Conservation (phyloP, 176 grass and related monocot genomes). For the Canna indica region DNA sequence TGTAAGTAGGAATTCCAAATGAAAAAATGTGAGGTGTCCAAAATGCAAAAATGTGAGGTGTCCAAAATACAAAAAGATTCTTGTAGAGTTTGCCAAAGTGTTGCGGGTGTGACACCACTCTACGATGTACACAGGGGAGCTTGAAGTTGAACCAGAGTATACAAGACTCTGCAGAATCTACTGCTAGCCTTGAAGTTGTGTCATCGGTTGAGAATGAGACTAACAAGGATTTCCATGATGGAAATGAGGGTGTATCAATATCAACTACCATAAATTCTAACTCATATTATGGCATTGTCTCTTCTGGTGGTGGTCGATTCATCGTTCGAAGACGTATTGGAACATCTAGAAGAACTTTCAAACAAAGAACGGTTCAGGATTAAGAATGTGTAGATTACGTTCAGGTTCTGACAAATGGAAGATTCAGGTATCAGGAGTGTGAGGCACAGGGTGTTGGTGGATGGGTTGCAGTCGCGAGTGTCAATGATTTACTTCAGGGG, state of each 20-base stretch:
- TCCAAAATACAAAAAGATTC: constrained; percentile 58
- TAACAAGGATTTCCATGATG: not conserved
- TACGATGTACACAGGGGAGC: constrained; percentile 43
- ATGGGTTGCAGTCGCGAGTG: constrained; percentile 41
- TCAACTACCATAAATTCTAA: not conserved
- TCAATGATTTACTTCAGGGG: constrained; percentile 84
- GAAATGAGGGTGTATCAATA: not conserved
- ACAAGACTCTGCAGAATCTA: constrained; percentile 1
- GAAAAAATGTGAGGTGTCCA: no score
- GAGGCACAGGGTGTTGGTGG: constrained; percentile 79
- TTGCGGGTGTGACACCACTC: constrained; percentile 45
- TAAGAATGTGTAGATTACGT: not conserved
- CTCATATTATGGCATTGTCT: not conserved
- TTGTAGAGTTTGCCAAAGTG: constrained; percentile 49
- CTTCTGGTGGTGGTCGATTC: not conserved
- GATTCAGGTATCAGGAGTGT: constrained; percentile 97
- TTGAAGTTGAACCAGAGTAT: not conserved
- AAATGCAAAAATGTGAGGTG: no score
- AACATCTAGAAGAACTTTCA: not conserved
- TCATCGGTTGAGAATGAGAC: not conserved
- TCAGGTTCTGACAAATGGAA: constrained; percentile 88
- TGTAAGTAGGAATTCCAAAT: no score
- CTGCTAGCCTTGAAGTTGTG: not conserved
- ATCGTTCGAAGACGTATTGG: not conserved
- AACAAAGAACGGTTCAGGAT: not conserved